Evolutionary conservation across 805 yeast genomes (phyloP).

Genomic region (Saccharomycopsis fermentans): DNA sequence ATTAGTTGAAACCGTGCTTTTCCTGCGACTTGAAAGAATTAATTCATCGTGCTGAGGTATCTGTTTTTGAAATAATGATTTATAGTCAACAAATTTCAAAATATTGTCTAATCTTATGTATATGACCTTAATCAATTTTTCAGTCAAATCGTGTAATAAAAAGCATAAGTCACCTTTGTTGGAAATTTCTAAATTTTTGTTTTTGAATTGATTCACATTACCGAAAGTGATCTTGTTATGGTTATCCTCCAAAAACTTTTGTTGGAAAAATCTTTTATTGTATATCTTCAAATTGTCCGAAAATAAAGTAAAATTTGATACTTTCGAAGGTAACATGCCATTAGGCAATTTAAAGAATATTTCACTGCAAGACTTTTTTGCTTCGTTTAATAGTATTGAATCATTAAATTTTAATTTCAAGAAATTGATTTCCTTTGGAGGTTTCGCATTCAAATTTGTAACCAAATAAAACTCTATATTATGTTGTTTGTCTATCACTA

Average conservation of each 20-base stretch:
- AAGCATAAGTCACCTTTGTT: conserved; percentile 28
- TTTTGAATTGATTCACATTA: conserved; percentile 7
- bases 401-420: conserved; percentile 25
- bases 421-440: conserved; percentile 44
- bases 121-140: conserved; percentile 28
- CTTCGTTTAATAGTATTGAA: not conserved
- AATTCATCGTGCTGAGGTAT: not conserved
- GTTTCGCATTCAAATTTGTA: conserved; percentile 40
- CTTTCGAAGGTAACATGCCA: conserved; percentile 17
- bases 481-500: conserved; percentile 35
- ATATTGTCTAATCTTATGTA: conserved; percentile 25
- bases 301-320: conserved; percentile 28
- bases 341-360: conserved; percentile 8
- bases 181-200: conserved; percentile 3
- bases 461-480: conserved; percentile 35
- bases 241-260: not conserved
- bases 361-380: not conserved
- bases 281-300: conserved; percentile 24
- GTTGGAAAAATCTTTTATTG: conserved; percentile 1
- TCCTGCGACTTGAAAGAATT: not conserved
- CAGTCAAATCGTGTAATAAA: conserved; percentile 35
- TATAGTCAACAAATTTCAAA: conserved; percentile 18
- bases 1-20: not conserved
- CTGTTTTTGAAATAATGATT: conserved; percentile 2
- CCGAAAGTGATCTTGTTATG: conserved; percentile 15